Conservation (phyloP, 176 grass and related monocot species). For the Zoysia pacifica region DNA sequence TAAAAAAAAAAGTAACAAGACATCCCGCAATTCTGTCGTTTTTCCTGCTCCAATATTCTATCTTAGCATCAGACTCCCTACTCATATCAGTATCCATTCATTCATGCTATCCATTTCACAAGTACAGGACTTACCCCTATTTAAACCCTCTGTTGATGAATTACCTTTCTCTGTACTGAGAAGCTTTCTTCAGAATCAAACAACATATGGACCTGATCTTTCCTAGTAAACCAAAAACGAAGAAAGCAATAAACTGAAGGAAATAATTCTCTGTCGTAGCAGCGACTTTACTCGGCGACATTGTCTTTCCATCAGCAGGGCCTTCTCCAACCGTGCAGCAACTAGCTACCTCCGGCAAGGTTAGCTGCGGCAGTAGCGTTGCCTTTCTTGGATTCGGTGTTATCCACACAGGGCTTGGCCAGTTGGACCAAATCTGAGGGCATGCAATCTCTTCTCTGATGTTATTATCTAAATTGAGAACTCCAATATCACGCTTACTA, state of each 20-base stretch:
- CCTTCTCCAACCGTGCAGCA: neutral
- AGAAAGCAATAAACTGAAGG: neutral
- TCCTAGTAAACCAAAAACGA: neutral
- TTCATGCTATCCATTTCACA: no score
- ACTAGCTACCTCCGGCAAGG: neutral
- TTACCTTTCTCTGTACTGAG: neutral
- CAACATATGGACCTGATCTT: neutral
- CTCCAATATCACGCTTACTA: neutral
- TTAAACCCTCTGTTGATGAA: neutral
- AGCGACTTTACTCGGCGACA: neutral
- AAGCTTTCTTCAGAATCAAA: neutral
- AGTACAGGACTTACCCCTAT: no score
- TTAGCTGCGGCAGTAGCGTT: no score
- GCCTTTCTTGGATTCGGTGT: constrained; percentile 6
- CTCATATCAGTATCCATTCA: no score
- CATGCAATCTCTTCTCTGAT: neutral
- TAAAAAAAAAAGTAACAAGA: no score
- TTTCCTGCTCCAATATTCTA: no score
- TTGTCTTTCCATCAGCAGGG: neutral
- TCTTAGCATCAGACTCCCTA: no score
- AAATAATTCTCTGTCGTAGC: neutral
- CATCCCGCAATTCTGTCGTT: no score
- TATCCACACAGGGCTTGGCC: neutral
- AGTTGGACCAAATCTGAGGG: constrained; percentile 26
- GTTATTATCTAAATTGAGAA: neutral